Evolutionary conservation across 2,329 filamentous ascomycete species (phyloP).

Genomic region (Penicillium griseofulvum): DNA sequence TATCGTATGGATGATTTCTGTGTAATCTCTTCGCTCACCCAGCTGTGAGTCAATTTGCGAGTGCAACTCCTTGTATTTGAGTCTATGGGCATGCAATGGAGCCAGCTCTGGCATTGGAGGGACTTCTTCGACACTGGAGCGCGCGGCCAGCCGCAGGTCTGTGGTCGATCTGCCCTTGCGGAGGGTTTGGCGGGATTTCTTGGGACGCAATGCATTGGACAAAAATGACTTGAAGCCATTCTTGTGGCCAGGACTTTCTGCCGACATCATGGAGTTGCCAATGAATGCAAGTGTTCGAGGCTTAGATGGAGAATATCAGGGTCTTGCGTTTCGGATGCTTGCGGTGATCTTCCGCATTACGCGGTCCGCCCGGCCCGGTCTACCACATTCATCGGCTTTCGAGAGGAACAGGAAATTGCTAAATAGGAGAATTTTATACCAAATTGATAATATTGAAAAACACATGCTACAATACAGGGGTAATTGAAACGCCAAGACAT

Average conservation of each 20-base stretch:
- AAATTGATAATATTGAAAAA: constrained; percentile 8
- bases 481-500: constrained; percentile 3
- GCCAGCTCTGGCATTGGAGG: constrained; percentile 33
- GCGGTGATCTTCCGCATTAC: constrained; percentile 3
- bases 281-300: background rate
- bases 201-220: constrained; percentile 31
- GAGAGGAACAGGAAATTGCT: background rate
- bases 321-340: constrained; percentile 4
- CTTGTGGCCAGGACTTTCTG: constrained; percentile 32
- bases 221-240: constrained; percentile 32
- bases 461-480: constrained; percentile 21
- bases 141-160: constrained; percentile 25
- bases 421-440: background rate
- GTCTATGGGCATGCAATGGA: constrained; percentile 35
- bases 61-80: constrained; percentile 32
- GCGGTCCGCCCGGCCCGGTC: constrained; percentile 12
- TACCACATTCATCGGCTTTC: background rate
- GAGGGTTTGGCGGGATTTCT: constrained; percentile 39
- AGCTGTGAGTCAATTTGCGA: constrained; percentile 34
- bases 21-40: constrained; percentile 39
- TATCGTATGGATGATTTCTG: constrained; percentile 36
- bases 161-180: constrained; percentile 33
- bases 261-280: constrained; percentile 25
- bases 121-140: constrained; percentile 24
- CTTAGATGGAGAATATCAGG: constrained; percentile 1